These are phyloP conservation scores for Penicillium cataractarum DNA, from an alignment of 495 filamentous ascomycete species.

Conservation along the genomic window DNA sequence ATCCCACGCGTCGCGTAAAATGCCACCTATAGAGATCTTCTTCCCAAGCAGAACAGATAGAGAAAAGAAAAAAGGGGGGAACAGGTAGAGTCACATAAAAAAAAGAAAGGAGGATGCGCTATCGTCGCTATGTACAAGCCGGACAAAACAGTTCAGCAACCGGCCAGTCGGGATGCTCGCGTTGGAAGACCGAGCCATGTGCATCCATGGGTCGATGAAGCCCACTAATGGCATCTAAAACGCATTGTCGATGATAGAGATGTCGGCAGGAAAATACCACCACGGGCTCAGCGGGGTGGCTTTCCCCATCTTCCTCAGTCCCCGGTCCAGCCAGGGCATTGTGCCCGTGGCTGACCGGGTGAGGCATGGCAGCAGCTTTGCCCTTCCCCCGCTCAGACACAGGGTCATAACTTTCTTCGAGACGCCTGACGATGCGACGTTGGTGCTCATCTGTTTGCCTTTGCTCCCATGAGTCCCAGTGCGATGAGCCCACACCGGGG, in stretches of 20 bases:
- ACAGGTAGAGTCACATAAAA: conserved; percentile 16
- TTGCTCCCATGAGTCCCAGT: conserved; percentile 82
- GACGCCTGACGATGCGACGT: conserved; percentile 35
- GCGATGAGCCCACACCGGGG: conserved; percentile 73
- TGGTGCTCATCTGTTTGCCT: conserved; percentile 53
- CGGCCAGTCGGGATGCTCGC: conserved; percentile 33
- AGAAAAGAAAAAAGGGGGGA: conserved; percentile 8
- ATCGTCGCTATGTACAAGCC: conserved; percentile 39
- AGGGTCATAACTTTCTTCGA: conserved; percentile 35
- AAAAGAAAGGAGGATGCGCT: conserved; percentile 15
- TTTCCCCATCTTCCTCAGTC: conserved; percentile 8
- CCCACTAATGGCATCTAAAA: conserved; percentile 34
- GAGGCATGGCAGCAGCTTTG: conserved; percentile 39
- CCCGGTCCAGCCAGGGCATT: conserved; percentile 22
- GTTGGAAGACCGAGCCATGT: conserved; percentile 22
- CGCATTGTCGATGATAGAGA: conserved; percentile 55
- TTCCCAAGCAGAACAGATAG: conserved; percentile 10
- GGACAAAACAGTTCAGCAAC: conserved; percentile 44
- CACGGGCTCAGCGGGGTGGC: conserved; percentile 32
- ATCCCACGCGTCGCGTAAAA: conserved; percentile 3
- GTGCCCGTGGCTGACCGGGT: conserved; percentile 17
- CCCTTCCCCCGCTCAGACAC: conserved; percentile 44
- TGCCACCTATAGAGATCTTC: conserved; percentile 7
- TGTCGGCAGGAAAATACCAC: conserved; percentile 61
- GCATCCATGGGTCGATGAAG: conserved; percentile 20